phyloP scores from a whole-genome alignment of 345 rosid genomes.

The Boechera stricta region DNA sequence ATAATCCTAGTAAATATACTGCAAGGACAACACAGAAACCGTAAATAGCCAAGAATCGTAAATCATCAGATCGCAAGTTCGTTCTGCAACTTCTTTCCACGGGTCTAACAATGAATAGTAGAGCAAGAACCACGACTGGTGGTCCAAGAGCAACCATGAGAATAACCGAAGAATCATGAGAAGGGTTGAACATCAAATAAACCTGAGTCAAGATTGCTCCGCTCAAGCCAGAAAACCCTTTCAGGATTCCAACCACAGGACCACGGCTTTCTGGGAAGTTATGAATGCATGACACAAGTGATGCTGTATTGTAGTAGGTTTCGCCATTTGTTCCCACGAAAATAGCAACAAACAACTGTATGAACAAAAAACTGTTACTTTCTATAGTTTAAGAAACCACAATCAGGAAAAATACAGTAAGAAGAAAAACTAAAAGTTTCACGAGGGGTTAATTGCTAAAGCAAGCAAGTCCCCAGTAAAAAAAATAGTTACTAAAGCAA shows the following conservation, averaged over 20 bases:
- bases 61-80: conserved; percentile 55
- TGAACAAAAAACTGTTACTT: not conserved
- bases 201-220: conserved; percentile 93
- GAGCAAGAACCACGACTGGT: conserved; percentile 58
- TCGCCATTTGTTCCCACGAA: conserved; percentile 89
- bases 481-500: not conserved
- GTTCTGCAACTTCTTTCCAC: conserved; percentile 62
- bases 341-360: conserved; percentile 72
- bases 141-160: conserved; percentile 83
- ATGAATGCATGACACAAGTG: conserved; percentile 83
- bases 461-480: no score
- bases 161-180: conserved; percentile 68
- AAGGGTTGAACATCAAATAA: conserved; percentile 62
- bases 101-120: conserved; percentile 75
- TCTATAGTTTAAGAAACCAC: not conserved
- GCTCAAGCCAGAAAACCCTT: conserved; percentile 90
- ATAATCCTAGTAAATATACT: conserved; percentile 65
- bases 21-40: conserved; percentile 68
- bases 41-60: conserved; percentile 56
- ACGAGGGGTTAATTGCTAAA: no score
- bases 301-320: conserved; percentile 84
- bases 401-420: not conserved
- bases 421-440: no score
- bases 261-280: conserved; percentile 87
- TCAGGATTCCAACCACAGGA: conserved; percentile 81